Base-by-base conservation (phyloP, 495 filamentous ascomycete species). In the Annulohypoxylon moriforme region DNA sequence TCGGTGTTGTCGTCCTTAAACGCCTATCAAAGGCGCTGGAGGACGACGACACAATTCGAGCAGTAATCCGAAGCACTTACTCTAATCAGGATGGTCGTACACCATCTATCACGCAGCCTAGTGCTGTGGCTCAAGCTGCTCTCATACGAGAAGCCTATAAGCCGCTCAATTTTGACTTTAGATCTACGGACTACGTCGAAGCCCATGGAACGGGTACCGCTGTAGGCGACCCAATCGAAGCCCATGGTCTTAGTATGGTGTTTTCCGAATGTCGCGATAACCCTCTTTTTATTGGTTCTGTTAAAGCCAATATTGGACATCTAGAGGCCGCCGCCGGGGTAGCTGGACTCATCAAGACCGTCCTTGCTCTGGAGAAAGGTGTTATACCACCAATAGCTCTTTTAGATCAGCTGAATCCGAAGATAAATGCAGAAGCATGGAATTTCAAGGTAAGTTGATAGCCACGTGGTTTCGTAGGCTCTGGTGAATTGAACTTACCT, bases 81-180 rank as follows among this genome's bases (percentile, higher is more conserved):
- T 68, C 80, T 22, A 87, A 88, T 75, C 77, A 83, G 27, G 84
- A 86, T 65, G 75, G 75, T 0, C 27, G 63, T 0, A 27, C 80
- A 7, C 71, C 80, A 4, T 85, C 85, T 1, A 89, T 90, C 49
- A 87, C 85, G 0, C 79, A 85, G 65, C 89, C 90, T 0, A 87
- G 78, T 64, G 72, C 77, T 11, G 73, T 78, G 16, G 86, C 88
- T 0, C 90, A 92, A 71, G 85, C 83, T 5, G 67, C 68, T 0
- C 66, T 88, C 0, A 89, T 90, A 16, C 76, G 81, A 3, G 70
- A 79, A 4, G 81, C 81, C 0, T 91, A 91, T 71, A 56, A 44
- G 0, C 69, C 73, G 2, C 77, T 77, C 4, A 76, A 78, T 1
- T 59, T 85, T 2, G 66, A 81, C 38, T 22, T 74, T 7, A 55